These are phyloP conservation scores for Podospora anserina DNA, from an alignment of 495 filamentous ascomycete species.

Conservation along the genomic window DNA sequence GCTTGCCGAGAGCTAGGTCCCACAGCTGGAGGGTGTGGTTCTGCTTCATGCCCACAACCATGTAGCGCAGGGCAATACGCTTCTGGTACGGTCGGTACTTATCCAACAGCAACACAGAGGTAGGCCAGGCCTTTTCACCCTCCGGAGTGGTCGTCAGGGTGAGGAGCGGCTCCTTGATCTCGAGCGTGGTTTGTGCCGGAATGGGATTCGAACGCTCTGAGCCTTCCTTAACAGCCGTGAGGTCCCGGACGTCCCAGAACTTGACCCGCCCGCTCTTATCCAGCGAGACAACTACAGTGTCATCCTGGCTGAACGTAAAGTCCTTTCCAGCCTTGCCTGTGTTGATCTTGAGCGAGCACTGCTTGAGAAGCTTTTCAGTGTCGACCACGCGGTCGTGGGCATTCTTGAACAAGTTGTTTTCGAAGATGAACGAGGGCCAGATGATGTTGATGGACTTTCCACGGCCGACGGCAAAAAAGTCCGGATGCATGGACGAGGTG, in stretches of 20 bases:
- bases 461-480: conserved; percentile 90
- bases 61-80: conserved; percentile 81
- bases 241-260: conserved; percentile 90
- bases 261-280: conserved; percentile 93
- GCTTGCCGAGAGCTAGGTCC: conserved; percentile 93
- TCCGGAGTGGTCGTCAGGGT: conserved; percentile 75
- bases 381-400: conserved; percentile 73
- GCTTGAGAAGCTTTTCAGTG: conserved; percentile 77
- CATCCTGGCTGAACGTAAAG: conserved; percentile 95
- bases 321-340: conserved; percentile 98
- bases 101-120: conserved; percentile 91
- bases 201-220: conserved; percentile 50
- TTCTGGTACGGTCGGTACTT: conserved; percentile 88
- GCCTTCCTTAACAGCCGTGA: conserved; percentile 57
- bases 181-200: conserved; percentile 55
- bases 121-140: conserved; percentile 88
- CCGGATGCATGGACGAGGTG: conserved; percentile 78
- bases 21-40: conserved; percentile 98
- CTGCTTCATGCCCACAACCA: conserved; percentile 97
- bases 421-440: conserved; percentile 72
- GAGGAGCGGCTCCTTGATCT: conserved; percentile 73
- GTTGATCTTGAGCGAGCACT: conserved; percentile 84
- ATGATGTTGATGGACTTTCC: conserved; percentile 94
- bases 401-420: conserved; percentile 64
- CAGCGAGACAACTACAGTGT: conserved; percentile 87